phyloP scores from a whole-genome alignment of 1,284 basidiomycete genomes.

The Irpex rosettiformis region DNA sequence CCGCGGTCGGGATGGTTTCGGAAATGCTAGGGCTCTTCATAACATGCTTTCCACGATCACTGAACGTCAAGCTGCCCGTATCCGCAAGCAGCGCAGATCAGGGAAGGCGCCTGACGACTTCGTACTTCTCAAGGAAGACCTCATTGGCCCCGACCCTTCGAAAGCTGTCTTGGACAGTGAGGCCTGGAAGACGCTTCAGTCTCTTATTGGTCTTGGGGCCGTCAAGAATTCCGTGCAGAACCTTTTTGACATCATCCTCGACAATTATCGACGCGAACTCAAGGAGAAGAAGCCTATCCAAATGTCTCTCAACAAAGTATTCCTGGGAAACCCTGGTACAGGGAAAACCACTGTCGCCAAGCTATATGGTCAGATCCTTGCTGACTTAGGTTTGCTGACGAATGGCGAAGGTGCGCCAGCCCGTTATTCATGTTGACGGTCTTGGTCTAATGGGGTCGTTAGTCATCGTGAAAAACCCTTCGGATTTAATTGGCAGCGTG shows the following conservation, averaged over 20 bases:
- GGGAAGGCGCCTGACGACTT: constrained; percentile 46
- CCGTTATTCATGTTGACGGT: background rate
- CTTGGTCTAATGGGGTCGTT: background rate
- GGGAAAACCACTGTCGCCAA: constrained; percentile 68
- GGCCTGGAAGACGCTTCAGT: constrained; percentile 51
- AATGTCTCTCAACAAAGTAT: constrained; percentile 58
- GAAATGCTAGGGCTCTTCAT: constrained; percentile 59
- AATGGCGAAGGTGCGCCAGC: constrained; percentile 56
- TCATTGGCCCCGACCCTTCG: constrained; percentile 63
- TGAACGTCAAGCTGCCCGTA: constrained; percentile 48
- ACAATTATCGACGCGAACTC: constrained; percentile 59
- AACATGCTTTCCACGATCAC: constrained; percentile 43
- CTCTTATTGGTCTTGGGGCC: constrained; percentile 47
- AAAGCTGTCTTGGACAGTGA: constrained; percentile 40
- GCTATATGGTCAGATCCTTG: constrained; percentile 57
- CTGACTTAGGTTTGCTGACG: constrained; percentile 56
- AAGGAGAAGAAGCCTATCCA: constrained; percentile 47
- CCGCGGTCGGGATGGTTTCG: constrained; percentile 53
- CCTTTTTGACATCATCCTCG: constrained; percentile 42
- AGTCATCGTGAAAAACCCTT: constrained; percentile 65
- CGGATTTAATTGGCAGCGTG: constrained; percentile 55
- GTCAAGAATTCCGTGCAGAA: constrained; percentile 56
- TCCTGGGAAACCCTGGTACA: constrained; percentile 62
- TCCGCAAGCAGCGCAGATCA: constrained; percentile 36
- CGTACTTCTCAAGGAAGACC: constrained; percentile 45